These are phyloP conservation scores for Rhizophagus clarus DNA, from an alignment of 192 early-diverging fungal species.

Conservation along the genomic window DNA sequence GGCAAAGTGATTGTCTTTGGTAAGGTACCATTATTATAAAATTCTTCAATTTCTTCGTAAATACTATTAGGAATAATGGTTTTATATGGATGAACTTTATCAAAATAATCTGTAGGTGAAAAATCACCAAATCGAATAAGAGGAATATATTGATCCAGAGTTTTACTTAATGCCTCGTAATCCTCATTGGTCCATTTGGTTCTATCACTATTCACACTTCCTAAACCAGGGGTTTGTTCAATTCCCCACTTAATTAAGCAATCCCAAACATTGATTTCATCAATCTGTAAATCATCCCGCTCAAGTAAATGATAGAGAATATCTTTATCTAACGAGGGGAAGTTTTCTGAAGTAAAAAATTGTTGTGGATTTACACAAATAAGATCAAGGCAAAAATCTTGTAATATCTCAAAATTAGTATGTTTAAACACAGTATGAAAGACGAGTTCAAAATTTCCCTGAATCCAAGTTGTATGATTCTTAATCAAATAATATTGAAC, in stretches of 20 bases:
- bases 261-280: constrained; percentile 18
- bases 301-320: no score
- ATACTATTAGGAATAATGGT: background rate
- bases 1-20: no score
- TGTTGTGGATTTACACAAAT: constrained; percentile 6
- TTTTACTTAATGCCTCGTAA: background rate
- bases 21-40: background rate
- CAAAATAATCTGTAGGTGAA: background rate
- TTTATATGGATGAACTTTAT: constrained; percentile 4
- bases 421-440: constrained; percentile 4
- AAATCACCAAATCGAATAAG: constrained; percentile 16
- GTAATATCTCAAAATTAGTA: constrained; percentile 10
- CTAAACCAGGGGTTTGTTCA: background rate
- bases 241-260: constrained; percentile 15
- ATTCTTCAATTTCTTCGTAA: background rate
- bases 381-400: constrained; percentile 8
- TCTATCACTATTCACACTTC: background rate
- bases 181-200: background rate
- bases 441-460: background rate
- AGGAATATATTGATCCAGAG: constrained; percentile 2
- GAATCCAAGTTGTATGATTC: background rate
- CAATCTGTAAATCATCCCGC: background rate
- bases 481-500: background rate
- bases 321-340: background rate
- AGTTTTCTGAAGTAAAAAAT: constrained; percentile 10